Evolutionary conservation across 2,329 filamentous ascomycete genomes (phyloP).

Genomic region (Aspergillus costaricaensis): DNA sequence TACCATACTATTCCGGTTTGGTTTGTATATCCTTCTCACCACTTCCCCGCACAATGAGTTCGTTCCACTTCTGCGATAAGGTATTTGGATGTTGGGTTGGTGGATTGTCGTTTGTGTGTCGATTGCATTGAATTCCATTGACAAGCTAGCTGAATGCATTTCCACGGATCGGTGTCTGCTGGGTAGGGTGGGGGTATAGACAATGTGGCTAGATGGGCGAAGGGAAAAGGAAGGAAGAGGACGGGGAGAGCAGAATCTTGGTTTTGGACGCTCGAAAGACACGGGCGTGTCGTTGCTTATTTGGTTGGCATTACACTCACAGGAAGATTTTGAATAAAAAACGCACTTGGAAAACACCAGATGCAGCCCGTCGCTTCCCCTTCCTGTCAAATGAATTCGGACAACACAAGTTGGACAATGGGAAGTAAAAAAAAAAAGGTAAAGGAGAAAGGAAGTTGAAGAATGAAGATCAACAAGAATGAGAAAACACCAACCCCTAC

Average conservation of each 20-base stretch:
- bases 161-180: too few species aligned
- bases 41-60: too few species aligned
- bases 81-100: not conserved
- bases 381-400: constrained; percentile 27
- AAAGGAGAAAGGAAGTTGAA: constrained; percentile 16
- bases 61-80: too few species aligned
- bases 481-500: constrained; percentile 25
- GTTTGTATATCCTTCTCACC: too few species aligned
- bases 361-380: constrained; percentile 33
- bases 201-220: not conserved
- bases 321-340: constrained; percentile 26
- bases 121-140: not conserved
- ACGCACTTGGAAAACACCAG: constrained; percentile 30
- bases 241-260: constrained; percentile 12
- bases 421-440: constrained; percentile 17
- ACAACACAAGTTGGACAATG: constrained; percentile 18
- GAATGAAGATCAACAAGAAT: constrained; percentile 13
- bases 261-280: constrained; percentile 24
- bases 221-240: not conserved
- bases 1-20: too few species aligned
- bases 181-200: not conserved
- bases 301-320: constrained; percentile 36
- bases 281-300: constrained; percentile 31
- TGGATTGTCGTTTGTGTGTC: not conserved
- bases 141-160: too few species aligned